These are phyloP conservation scores for Sclerotinia sclerotiorum DNA, from an alignment of 2,329 filamentous ascomycete genomes.

Conservation along the genomic window DNA sequence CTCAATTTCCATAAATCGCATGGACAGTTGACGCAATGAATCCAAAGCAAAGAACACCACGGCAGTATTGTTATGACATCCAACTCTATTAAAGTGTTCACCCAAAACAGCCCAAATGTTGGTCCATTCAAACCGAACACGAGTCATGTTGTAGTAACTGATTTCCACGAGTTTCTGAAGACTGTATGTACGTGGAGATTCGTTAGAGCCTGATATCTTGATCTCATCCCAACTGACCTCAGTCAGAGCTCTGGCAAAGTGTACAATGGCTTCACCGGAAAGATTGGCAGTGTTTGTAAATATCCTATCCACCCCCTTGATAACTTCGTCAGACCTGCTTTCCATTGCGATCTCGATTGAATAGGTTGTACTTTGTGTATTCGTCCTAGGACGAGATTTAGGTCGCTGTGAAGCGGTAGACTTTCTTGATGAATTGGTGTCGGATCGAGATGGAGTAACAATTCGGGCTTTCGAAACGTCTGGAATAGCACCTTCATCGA, in stretches of 20 bases:
- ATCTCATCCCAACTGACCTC: conserved; percentile 99
- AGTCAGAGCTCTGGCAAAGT: conserved; percentile 88
- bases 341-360: conserved; percentile 84
- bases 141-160: conserved; percentile 99
- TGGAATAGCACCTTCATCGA: conserved; percentile 88
- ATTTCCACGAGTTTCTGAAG: conserved; percentile 98
- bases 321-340: conserved; percentile 87
- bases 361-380: conserved; percentile 49
- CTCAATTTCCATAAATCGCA: conserved; percentile 98
- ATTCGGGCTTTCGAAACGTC: conserved; percentile 86
- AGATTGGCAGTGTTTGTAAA: conserved; percentile 96
- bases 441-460: conserved; percentile 54
- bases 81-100: conserved; percentile 96
- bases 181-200: conserved; percentile 94
- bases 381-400: conserved; percentile 52
- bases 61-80: conserved; percentile 92
- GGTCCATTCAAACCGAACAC: conserved; percentile 97
- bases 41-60: conserved; percentile 98
- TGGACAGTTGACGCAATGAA: conserved; percentile 89
- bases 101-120: conserved; percentile 98
- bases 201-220: conserved; percentile 92
- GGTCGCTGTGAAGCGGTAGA: conserved; percentile 60
- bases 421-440: conserved; percentile 58
- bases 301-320: conserved; percentile 90
- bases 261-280: conserved; percentile 89